phyloP scores from a whole-genome alignment of 768 basidiomycete species.

The Xanthoconium stramineum region DNA sequence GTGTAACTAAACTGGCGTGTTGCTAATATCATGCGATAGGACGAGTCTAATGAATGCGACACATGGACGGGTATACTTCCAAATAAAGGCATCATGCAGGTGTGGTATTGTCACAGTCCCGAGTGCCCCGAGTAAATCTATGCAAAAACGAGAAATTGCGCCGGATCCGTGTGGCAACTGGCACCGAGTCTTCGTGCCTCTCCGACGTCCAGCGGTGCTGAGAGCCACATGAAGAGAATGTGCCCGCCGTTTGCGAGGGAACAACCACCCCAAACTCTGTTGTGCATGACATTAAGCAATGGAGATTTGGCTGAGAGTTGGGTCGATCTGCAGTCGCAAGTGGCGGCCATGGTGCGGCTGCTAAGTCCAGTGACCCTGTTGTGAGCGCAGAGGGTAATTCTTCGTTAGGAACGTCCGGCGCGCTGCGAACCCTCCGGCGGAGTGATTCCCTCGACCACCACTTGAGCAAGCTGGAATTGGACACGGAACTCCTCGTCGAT shows the following conservation, averaged over 20 bases:
- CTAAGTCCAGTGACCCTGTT: slow-evolving; percentile 24
- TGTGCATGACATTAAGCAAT: slow-evolving; percentile 10
- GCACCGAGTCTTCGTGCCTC: slow-evolving; percentile 11
- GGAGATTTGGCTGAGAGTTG: slow-evolving; percentile 33
- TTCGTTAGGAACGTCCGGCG: slow-evolving; percentile 41
- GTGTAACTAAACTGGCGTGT: slow-evolving; percentile 4
- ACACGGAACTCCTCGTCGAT: slow-evolving; percentile 27
- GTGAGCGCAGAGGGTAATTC: slow-evolving; percentile 26
- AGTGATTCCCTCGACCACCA: slow-evolving; percentile 51
- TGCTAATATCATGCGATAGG: slow-evolving; percentile 4
- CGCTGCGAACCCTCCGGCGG: slow-evolving; percentile 52
- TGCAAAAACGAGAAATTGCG: slow-evolving; percentile 37
- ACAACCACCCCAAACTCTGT: slow-evolving; percentile 24
- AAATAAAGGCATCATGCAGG: slow-evolving; percentile 5
- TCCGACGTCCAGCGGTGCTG: slow-evolving; percentile 22
- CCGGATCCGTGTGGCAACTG: slow-evolving; percentile 23
- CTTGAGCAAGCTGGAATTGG: slow-evolving; percentile 34
- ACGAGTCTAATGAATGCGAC: slow-evolving; percentile 4
- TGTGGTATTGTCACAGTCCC: slow-evolving; percentile 8
- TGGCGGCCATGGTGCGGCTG: slow-evolving; percentile 6
- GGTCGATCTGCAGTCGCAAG: slow-evolving; percentile 18
- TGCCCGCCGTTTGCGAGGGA: slow-evolving; percentile 10
- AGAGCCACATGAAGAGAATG: slow-evolving; percentile 16
- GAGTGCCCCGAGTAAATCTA: slow-evolving; percentile 26
- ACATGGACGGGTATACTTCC: slow-evolving; percentile 20